Base-by-base conservation (phyloP, 257 asterid genomes). In the Cruciata laevipes region DNA sequence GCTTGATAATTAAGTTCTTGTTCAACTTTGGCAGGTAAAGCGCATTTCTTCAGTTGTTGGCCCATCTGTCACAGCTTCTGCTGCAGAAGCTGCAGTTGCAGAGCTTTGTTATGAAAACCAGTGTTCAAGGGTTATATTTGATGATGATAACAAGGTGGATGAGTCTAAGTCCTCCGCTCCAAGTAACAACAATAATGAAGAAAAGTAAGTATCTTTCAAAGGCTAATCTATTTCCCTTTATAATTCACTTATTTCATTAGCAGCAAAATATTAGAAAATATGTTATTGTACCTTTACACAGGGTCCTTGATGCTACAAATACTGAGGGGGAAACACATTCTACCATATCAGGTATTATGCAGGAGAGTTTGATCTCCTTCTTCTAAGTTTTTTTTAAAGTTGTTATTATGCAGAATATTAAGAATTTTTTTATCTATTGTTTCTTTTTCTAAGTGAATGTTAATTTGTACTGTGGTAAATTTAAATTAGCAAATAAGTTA, bases 71-170 rank as follows among this genome's bases (percentile, higher is more conserved):
- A 73, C 90, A 62, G 89, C 90, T 67, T 84, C 85, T 66, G 98
- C 95, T 49, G 89, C 91, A 68, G 97, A 90, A 75, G 98, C 98
- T 75, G 95, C 96, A 61, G 83, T 90, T 70, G 75, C 90, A 16
- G 91, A 92, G 30, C 97, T 93, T 79, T 93, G 97, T 82, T 84
- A 78, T 53, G 98, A 90, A 76, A 93, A 87, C 68, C 87, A 87
- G 63, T 93, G 98, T 81, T 76, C 96, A 9, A 86, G 84, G 80
- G 94, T 85, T 68, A 72, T 93, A 68, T 83, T 90, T 69, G 89
- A 86, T 25, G 91, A 83, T 68, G 87, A 83, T 61, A 73, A 53
- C 66, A 10, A 23, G 73, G 68, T 16, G 16, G 80, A 77, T 40
- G 79, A 86, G 67, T 64, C 79, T 42, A 71, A 67, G 72, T 73